Evolutionary conservation across 257 asterid genomes (phyloP).

Genomic region (Nicotiana knightiana): DNA sequence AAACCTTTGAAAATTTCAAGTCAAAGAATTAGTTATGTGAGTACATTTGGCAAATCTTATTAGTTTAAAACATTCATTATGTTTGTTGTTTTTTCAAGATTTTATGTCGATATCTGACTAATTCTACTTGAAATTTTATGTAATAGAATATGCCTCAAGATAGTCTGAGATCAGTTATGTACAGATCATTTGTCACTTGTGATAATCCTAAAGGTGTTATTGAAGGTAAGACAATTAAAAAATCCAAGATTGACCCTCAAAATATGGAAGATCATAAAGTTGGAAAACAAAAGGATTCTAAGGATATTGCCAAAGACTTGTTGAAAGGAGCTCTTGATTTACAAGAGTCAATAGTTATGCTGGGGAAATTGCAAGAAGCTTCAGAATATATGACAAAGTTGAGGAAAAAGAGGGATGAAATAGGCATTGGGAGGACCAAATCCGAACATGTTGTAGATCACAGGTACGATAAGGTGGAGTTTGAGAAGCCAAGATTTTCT

Average conservation of each 20-base stretch:
- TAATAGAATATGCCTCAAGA: constrained; percentile 58
- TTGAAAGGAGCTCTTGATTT: constrained; percentile 63
- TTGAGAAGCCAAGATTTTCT: constrained; percentile 36
- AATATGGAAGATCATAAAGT: constrained; percentile 18
- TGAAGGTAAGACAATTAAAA: constrained; percentile 48
- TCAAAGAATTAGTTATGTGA: constrained; percentile 12
- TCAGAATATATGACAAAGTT: constrained; percentile 32
- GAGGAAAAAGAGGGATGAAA: constrained; percentile 12
- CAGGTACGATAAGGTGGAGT: constrained; percentile 14
- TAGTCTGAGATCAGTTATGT: constrained; percentile 49
- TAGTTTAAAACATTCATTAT: constrained; percentile 7
- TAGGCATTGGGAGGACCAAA: constrained; percentile 17
- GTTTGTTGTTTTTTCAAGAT: constrained; percentile 8
- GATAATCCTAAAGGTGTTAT: constrained; percentile 69
- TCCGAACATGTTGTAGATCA: constrained; percentile 27
- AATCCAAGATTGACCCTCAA: constrained; percentile 32
- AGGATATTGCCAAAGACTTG: constrained; percentile 44
- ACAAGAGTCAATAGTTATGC: constrained; percentile 53
- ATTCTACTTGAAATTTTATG: constrained; percentile 17
- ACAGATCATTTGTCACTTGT: constrained; percentile 64
- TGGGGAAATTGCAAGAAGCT: constrained; percentile 57
- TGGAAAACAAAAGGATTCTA: constrained; percentile 24
- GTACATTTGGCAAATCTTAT: constrained; percentile 20
- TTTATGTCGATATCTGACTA: constrained; percentile 23
- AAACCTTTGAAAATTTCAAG: constrained; percentile 16